Evolutionary conservation across 1,284 basidiomycete genomes (phyloP), one percentile per base, ranked within the genome.

Genomic region (Papiliotrema flavescens): DNA sequence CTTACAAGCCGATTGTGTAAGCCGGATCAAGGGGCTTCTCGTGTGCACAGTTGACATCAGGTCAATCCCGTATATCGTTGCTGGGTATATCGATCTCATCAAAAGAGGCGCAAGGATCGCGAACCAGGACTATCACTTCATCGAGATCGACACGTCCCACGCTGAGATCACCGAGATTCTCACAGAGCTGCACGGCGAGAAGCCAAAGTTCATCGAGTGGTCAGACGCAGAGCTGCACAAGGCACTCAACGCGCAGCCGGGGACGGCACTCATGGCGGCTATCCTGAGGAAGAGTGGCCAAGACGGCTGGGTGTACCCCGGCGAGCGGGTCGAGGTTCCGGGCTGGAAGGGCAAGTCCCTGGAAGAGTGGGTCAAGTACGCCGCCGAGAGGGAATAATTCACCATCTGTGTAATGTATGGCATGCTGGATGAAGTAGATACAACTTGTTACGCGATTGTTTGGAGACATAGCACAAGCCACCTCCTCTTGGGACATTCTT

Each of bases 131-230:
- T 49, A 19, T 20, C 32, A 36, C 14, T 17, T 39, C 20, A 39
- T 23, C 34, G 47, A 49, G 19, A 17, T 37, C 13, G 20, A 40
- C 17, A 19, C 20, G 15, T 37, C 47, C 36, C 17, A 26, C 23
- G 20, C 15, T 4, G 32, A 36, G 36, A 40, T 49, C 36, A 40
- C 47, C 4, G 47, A 37, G 17, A 40, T 26, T 13, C 20, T 49
- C 3, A 49, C 47, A 13, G 23, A 39, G 17, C 20, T 60, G 17
- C 47, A 49, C 23, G 47, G 47, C 35, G 37, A 49, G 23, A 17
- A 36, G 19, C 17, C 47, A 3, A 23, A 49, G 19, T 35, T 49
- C 11, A 23, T 37, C 19, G n/a, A 36, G 23, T n/a, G 14, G 23
- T 19, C 20, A 19, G 47, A 49, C 5, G 26, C 4, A 22, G 32